Evolutionary conservation across 2,329 filamentous ascomycete species (phyloP), one percentile per base, ranked within the genome.

Genomic region (Aspergillus udagawae): DNA sequence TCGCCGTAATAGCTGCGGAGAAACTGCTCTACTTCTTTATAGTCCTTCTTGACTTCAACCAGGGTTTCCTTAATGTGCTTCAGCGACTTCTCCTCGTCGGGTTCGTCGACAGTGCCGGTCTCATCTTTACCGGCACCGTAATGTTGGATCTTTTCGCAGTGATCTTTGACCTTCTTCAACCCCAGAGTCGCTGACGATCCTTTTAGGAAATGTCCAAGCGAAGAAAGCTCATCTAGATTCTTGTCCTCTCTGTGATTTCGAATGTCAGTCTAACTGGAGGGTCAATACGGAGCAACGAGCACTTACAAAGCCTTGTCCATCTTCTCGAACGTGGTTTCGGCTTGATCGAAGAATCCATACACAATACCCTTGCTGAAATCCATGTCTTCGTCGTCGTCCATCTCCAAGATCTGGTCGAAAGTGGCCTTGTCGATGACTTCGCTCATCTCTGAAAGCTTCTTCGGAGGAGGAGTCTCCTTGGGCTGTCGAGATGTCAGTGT

Each of bases 121-220:
- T 90, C 84, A 65, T 93, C 92, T 76, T 92, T 91, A 67, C 84
- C 82, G 68, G 89, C 89, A 64, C 93, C 93, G 73, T 87, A 95
- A 70, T 96, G 89, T 76, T 99, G 93, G 68, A 99, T 97, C 81
- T 95, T 92, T 77, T 97, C 92, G 78, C 94, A 99, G 61, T 86
- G 88, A 70, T 97, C 92, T 73, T 91, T 90, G 67, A 99, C 89
- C 75, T 95, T 95, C 68, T 84, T 88, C 55, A 97, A 84, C 49
- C 94, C 94, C 54, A 99, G 83, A 3, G 94, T 97, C 42, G 94
- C 93, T 8, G 93, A 97, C 6, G 93, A 97, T 59, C 94, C 94
- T 78, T 99, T 99, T 65, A 99, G 83, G 79, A 96, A 99, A 77
- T 99, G 94, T 45, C 94, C 94, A 32, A 96, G 86, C 53, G 84